Evolutionary conservation across 176 grass and related monocot genomes (phyloP), one percentile per base, ranked within the genome.

Genomic region (Ensete ventricosum): DNA sequence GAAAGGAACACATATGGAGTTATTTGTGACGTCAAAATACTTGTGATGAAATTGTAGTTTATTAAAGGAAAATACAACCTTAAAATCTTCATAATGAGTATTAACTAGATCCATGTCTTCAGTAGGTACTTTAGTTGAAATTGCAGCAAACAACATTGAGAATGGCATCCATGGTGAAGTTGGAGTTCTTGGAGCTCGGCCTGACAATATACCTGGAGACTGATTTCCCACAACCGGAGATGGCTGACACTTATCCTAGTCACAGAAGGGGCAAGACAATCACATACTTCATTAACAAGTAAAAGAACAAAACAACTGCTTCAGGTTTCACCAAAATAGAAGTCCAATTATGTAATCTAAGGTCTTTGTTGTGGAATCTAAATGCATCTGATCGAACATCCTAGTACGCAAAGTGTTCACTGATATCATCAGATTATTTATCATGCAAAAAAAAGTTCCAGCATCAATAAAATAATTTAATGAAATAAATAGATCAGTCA

Each of bases 91-190:
- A 67, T 97, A 97, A 78, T 89, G 79, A 83, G 72, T 77, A 79
- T 93, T 83, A 76, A 97, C 80, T 81, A 85, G 74, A 78, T 93
- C 90, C 94, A 98, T 98, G 77, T 84, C 85, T 72, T 89, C 82
- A 1, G 85, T 63, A 73, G 88, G 83, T 11, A 98, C 82, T 82
- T 93, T 98, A 1, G 94, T 98, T 57, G 94, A 93, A 82, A 98
- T 98, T 55, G 94, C 83, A 22, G 90, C 94, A 84, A 98, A 98
- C 65, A 98, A 77, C 94, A 98, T 98, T 54, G 94, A 93, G 65
- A 98, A 98, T 13, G 90, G 94, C 94, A 98, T 98, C 94, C 94
- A 98, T 79, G 88, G 94, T 12, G 90, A 82, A 43, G 86, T 87
- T 65, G 94, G 88, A 67, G 80, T 71, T 81, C 55, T 87, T 52